Evolutionary conservation across 192 early-diverging fungal genomes (phyloP).

Genomic region (Lobosporangium transversale): DNA sequence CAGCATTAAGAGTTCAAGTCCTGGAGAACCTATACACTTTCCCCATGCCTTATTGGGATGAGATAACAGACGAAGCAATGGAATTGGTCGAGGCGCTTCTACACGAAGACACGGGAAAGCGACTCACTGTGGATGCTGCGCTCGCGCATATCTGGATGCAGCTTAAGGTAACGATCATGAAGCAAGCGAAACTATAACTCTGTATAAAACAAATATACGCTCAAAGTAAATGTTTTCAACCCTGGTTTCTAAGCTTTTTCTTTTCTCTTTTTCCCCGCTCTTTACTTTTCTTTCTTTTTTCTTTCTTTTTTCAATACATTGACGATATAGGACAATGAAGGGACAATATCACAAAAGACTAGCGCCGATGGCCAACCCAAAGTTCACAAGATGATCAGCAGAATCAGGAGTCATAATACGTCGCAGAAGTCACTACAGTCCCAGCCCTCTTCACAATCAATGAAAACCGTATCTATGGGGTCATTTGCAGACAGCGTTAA

Average conservation of each 20-base stretch:
- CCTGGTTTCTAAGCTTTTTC: not conserved
- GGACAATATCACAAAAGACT: not conserved
- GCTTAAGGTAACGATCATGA: conserved; percentile 17
- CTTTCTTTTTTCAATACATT: too few species aligned
- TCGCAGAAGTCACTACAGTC: too few species aligned
- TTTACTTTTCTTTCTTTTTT: not conserved
- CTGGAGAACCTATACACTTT: conserved; percentile 78
- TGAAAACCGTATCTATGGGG: too few species aligned
- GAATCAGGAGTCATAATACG: too few species aligned
- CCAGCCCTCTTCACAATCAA: too few species aligned
- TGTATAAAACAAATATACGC: too few species aligned
- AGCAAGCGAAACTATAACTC: not conserved
- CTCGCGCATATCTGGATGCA: conserved; percentile 37
- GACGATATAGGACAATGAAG: not conserved
- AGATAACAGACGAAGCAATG: conserved; percentile 66
- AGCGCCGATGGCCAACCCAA: not conserved
- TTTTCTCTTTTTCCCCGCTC: not conserved
- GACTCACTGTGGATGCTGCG: conserved; percentile 30
- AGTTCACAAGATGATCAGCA: not conserved
- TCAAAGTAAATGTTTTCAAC: too few species aligned
- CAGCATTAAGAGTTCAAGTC: conserved; percentile 66
- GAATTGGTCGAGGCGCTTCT: conserved; percentile 33
- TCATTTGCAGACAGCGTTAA: too few species aligned
- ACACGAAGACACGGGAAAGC: not conserved
- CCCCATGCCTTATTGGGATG: conserved; percentile 83